These are phyloP conservation scores for Euphorbia peplus DNA, from an alignment of 345 rosid genomes.

Conservation along the genomic window DNA sequence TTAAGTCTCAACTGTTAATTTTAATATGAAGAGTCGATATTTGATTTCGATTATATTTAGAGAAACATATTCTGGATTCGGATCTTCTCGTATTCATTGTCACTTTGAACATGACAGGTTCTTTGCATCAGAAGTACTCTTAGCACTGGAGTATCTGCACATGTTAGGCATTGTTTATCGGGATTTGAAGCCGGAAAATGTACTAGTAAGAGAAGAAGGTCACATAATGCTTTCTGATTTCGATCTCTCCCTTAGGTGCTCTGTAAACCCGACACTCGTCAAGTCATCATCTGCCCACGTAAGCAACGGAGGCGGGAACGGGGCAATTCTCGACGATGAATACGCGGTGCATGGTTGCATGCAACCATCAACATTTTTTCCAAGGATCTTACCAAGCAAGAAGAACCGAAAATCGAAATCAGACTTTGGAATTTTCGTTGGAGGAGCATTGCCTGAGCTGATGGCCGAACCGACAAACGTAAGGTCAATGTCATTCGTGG, in stretches of 20 bases:
- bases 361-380: slow-evolving; percentile 77
- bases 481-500: slow-evolving; percentile 88
- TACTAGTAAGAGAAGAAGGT: slow-evolving; percentile 77
- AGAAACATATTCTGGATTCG: not conserved
- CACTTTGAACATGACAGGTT: slow-evolving; percentile 53
- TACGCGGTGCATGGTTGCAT: slow-evolving; percentile 55
- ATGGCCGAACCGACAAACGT: slow-evolving; percentile 96
- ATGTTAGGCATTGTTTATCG: slow-evolving; percentile 94
- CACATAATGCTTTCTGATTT: slow-evolving; percentile 95
- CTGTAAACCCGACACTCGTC: slow-evolving; percentile 79
- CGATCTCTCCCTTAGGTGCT: slow-evolving; percentile 84
- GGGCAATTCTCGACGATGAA: slow-evolving; percentile 64
- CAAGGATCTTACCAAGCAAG: slow-evolving; percentile 65
- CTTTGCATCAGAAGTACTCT: slow-evolving; percentile 80
- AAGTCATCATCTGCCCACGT: slow-evolving; percentile 66
- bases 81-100: no score
- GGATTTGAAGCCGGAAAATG: slow-evolving; percentile 88
- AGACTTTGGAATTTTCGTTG: slow-evolving; percentile 57
- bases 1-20: not conserved
- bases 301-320: slow-evolving; percentile 23
- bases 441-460: slow-evolving; percentile 73
- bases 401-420: slow-evolving; percentile 85
- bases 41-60: no score
- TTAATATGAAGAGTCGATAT: no score
- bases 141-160: slow-evolving; percentile 89